Conservation (phyloP, 441 rosid genomes). For the Pelargonium fulgidum region DNA sequence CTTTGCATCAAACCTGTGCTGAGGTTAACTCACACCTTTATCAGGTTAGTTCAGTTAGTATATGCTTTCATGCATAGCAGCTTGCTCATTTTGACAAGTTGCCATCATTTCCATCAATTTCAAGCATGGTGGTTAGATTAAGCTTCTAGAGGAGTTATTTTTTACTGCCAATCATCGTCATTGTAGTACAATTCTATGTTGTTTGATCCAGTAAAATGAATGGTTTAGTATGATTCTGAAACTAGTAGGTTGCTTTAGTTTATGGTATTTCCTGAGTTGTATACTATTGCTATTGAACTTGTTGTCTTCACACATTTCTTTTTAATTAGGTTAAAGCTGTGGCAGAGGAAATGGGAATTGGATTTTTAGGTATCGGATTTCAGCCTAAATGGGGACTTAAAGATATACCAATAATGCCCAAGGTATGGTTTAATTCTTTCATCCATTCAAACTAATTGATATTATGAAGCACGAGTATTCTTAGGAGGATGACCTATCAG, state of each 20-base stretch:
- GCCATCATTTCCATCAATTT: slow-evolving; percentile 5
- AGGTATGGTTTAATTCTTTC: slow-evolving; percentile 44
- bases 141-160: slow-evolving; percentile 2
- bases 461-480: too few species aligned
- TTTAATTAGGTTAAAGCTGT: slow-evolving; percentile 80
- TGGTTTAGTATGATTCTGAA: background rate
- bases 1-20: slow-evolving; percentile 98
- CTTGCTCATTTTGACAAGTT: slow-evolving; percentile 11
- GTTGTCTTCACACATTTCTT: slow-evolving; percentile 15
- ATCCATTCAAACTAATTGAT: background rate
- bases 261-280: background rate
- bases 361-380: slow-evolving; percentile 94
- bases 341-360: slow-evolving; percentile 97
- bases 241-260: background rate
- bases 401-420: slow-evolving; percentile 96
- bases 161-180: slow-evolving; percentile 1
- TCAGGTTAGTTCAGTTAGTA: slow-evolving; percentile 48
- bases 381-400: slow-evolving; percentile 85
- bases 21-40: slow-evolving; percentile 98
- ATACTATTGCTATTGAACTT: slow-evolving; percentile 1
- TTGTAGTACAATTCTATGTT: background rate
- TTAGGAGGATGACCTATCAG: too few species aligned
- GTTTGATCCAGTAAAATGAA: slow-evolving; percentile 6
- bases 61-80: slow-evolving; percentile 7
- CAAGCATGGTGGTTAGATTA: slow-evolving; percentile 9